Conservation (phyloP, 257 asterid genomes). For the Verbascum thapsus region DNA sequence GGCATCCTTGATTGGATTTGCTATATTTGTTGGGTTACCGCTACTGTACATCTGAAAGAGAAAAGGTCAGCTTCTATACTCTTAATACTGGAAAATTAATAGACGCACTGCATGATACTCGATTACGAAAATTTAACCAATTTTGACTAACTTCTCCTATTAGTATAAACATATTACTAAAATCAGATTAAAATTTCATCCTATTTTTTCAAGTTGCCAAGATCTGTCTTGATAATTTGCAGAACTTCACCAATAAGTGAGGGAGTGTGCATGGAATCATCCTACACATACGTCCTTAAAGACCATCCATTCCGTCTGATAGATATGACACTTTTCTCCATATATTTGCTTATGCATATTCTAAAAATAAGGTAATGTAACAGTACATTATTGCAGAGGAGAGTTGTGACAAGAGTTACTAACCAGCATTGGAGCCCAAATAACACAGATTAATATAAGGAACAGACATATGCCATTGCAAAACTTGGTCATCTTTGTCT, state of each 20-base stretch:
- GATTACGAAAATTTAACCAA: neutral
- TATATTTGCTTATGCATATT: too few relatives aligned
- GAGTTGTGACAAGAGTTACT: conserved; percentile 33
- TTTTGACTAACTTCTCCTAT: too few relatives aligned
- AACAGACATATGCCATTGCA: conserved; percentile 94
- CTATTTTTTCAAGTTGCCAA: too few relatives aligned
- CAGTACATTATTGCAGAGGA: conserved; percentile 13
- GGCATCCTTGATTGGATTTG: conserved; percentile 93
- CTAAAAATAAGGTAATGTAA: too few relatives aligned
- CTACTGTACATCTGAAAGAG: conserved; percentile 91
- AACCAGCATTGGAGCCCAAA: conserved; percentile 99
- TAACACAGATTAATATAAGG: conserved; percentile 80
- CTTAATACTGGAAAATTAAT: neutral
- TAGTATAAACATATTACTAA: too few relatives aligned
- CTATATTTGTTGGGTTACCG: conserved; percentile 96
- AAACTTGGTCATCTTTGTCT: conserved; percentile 87
- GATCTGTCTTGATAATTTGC: too few relatives aligned
- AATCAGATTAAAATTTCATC: too few relatives aligned
- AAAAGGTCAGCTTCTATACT: conserved; percentile 23
- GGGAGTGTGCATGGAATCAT: too few relatives aligned
- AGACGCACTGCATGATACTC: neutral
- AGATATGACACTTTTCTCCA: too few relatives aligned
- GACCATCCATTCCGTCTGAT: neutral
- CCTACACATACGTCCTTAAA: neutral
- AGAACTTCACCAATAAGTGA: too few relatives aligned